phyloP scores from a whole-genome alignment of 306 rosid genomes.

The Citrullus amarus region DNA sequence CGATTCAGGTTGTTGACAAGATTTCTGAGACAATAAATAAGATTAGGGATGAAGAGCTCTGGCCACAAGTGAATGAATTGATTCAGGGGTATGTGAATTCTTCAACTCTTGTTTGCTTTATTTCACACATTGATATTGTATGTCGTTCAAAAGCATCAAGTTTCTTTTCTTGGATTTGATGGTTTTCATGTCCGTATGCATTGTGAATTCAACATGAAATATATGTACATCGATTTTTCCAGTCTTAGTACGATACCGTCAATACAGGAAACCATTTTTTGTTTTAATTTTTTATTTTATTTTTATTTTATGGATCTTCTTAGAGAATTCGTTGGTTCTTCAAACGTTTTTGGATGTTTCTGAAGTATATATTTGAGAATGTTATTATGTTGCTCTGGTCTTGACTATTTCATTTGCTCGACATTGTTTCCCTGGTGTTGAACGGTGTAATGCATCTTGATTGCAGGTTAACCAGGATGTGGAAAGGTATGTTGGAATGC shows the following conservation, averaged over 20 bases:
- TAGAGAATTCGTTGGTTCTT: background rate
- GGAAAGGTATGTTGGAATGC: slow-evolving; percentile 94
- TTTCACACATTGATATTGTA: background rate
- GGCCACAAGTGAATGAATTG: slow-evolving; percentile 80
- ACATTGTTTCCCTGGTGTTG: background rate
- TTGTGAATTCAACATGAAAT: background rate
- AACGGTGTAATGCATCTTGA: background rate
- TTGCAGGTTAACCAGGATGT: slow-evolving; percentile 75
- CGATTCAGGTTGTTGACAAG: slow-evolving; percentile 87
- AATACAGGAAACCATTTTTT: background rate
- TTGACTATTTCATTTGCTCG: background rate
- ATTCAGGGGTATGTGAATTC: slow-evolving; percentile 67
- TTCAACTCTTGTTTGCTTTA: background rate
- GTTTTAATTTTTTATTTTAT: background rate
- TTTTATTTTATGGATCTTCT: background rate
- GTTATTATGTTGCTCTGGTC: background rate
- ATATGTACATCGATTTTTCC: background rate
- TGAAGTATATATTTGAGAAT: background rate
- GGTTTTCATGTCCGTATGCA: background rate
- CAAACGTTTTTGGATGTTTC: background rate
- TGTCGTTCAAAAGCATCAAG: background rate
- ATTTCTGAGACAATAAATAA: slow-evolving; percentile 75
- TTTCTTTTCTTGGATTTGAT: background rate
- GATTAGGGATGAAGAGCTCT: slow-evolving; percentile 85
- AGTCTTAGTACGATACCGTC: background rate